Percentiles rank a stretch among this genome's conserved stretches.
Conservation (phyloP, 306 rosid genomes). For the Argentina anserina region DNA sequence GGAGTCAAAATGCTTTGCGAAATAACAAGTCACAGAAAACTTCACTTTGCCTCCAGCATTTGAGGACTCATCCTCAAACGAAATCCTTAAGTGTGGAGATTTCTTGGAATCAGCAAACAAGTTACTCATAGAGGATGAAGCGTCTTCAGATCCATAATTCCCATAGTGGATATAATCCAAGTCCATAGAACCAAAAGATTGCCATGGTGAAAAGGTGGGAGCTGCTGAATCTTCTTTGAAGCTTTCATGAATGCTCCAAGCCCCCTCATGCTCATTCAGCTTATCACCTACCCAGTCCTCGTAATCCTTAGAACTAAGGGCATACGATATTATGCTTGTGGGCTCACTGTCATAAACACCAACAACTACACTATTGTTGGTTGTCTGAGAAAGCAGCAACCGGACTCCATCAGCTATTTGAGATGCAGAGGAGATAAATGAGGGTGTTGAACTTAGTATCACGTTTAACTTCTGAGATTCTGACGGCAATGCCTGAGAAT, state of each 20-base stretch:
- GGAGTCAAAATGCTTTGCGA: constrained; percentile 77
- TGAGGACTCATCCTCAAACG: constrained; percentile 68
- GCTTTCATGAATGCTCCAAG: constrained; percentile 41
- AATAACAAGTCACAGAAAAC: constrained; percentile 93
- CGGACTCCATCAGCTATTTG: constrained; percentile 74
- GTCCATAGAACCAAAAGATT: constrained; percentile 60
- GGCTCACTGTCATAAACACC: constrained; percentile 94
- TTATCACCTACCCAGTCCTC: constrained; percentile 72
- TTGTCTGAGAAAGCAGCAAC: constrained; percentile 71
- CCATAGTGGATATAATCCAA: constrained; percentile 70
- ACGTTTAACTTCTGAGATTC: constrained; percentile 67
- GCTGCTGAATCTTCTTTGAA: constrained; percentile 50
- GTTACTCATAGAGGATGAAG: constrained; percentile 59
- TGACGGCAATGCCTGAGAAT: constrained; percentile 54
- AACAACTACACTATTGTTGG: constrained; percentile 54
- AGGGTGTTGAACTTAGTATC: constrained; percentile 49
- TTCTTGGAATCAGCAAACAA: constrained; percentile 62
- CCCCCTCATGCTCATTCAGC: constrained; percentile 43
- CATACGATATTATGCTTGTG: constrained; percentile 88
- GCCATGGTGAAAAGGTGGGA: constrained; percentile 73
- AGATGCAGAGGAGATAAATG: constrained; percentile 62
- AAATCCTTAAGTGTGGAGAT: constrained; percentile 65
- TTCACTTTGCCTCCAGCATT: constrained; percentile 67
- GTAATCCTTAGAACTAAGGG: constrained; percentile 75
- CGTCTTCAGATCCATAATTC: constrained; percentile 75